Base-by-base conservation (phyloP, 257 asterid species). In the Echites panduratus region DNA sequence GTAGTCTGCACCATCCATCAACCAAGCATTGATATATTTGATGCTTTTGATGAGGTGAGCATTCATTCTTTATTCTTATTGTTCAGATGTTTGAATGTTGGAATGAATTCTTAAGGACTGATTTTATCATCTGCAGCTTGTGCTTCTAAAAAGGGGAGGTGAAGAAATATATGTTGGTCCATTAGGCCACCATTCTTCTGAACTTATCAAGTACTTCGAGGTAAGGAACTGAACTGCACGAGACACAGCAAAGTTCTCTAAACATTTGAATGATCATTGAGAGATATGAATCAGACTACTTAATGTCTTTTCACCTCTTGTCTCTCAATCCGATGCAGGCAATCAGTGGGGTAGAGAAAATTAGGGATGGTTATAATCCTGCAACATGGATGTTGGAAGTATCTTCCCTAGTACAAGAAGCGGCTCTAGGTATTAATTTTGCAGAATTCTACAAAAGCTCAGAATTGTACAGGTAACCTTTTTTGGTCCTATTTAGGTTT, bases 341-440 rank as follows among this genome's bases (percentile, higher is more conserved):
- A 13, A 80, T 87, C 6, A 70, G 78, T 5, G 93, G 98, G 67
- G 78, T 87, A 29, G 66, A 67, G 1, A 85, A 79, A 76, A 84
- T 92, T 32, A 85, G 70, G 68, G 97, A 90, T 11, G 90, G 95
- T 22, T 84, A 87, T 56, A 93, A 93, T 73, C 98, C 97, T n/a
- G 97, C 98, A 2, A 89, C 98, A 5, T 93, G 98, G 97, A 93
- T 93, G 98, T 74, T 93, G 72, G 98, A 93, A 52, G 78, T 89
- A 35, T 85, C 93, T 74, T 81, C 96, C 9, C 16, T 81, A 48
- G 73, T 84, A 26, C 90, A 87, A 81, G 98, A 90, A 84, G 82
- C 80, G 70, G 79, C 77, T 45, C 82, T 82, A 4, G 93, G 87
- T 4, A 67, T 87, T 47, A 72, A 83, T 65, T 90, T 93, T 73